These are phyloP conservation scores for Malassezia psittaci DNA, from an alignment of 1,284 basidiomycete genomes.

Conservation along the genomic window DNA sequence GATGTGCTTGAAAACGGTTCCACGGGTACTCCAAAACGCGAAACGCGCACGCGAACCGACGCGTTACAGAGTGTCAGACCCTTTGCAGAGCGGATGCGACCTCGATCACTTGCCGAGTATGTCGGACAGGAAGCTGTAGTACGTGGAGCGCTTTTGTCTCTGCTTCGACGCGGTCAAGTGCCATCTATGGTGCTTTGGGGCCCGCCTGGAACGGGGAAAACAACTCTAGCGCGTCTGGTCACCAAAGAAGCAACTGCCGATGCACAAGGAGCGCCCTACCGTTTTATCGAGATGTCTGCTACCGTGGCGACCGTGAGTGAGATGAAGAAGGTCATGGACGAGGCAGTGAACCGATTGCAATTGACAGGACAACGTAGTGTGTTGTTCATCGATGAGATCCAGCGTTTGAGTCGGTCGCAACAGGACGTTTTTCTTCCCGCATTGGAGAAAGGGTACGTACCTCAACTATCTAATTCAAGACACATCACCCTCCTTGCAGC, in stretches of 20 bases:
- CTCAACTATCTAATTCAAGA: not conserved
- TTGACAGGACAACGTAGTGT: slow-evolving; percentile 63
- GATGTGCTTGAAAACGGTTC: not conserved
- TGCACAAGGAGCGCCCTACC: slow-evolving; percentile 16
- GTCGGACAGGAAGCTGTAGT: slow-evolving; percentile 34
- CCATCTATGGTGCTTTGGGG: slow-evolving; percentile 44
- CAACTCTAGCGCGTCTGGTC: slow-evolving; percentile 64
- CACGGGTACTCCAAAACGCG: not conserved
- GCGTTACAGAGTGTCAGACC: slow-evolving; percentile 16
- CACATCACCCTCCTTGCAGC: slow-evolving; percentile 61
- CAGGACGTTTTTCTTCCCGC: slow-evolving; percentile 53
- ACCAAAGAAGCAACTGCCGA: slow-evolving; percentile 56
- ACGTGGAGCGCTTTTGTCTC: slow-evolving; percentile 31
- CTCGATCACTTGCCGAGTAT: slow-evolving; percentile 33
- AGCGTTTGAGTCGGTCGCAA: slow-evolving; percentile 68
- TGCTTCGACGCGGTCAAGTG: slow-evolving; percentile 30
- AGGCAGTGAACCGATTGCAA: slow-evolving; percentile 62
- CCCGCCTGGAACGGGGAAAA: slow-evolving; percentile 57
- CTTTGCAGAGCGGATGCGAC: slow-evolving; percentile 41
- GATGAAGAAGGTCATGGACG: slow-evolving; percentile 68
- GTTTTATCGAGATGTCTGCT: slow-evolving; percentile 45
- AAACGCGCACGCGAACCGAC: not conserved
- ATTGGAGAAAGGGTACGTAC: slow-evolving; percentile 18
- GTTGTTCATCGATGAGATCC: slow-evolving; percentile 76
- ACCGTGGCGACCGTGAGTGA: slow-evolving; percentile 61